Conservation (phyloP, 495 filamentous ascomycete species). For the Talaromyces thailandensis region DNA sequence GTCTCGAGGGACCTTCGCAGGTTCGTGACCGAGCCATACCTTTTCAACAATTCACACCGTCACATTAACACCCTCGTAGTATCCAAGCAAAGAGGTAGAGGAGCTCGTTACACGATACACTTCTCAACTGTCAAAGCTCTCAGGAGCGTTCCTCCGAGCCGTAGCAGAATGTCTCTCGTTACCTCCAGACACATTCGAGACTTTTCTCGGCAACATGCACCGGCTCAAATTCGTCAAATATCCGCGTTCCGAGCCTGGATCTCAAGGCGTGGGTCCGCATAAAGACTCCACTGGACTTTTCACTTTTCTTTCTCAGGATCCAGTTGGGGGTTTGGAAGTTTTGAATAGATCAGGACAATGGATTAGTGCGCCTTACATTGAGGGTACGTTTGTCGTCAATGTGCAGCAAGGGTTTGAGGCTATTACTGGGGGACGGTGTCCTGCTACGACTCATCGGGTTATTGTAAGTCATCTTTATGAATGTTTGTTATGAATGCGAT, state of each 20-base stretch:
- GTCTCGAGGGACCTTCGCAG: constrained; percentile 29
- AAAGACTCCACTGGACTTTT: constrained; percentile 86
- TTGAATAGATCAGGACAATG: constrained; percentile 77
- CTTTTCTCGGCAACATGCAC: constrained; percentile 70
- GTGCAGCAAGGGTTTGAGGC: constrained; percentile 92
- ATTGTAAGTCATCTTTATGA: constrained; percentile 20
- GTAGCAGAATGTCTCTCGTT: constrained; percentile 84
- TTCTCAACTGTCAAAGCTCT: constrained; percentile 55
- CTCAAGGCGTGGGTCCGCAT: constrained; percentile 77
- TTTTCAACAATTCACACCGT: neutral
- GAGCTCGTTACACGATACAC: constrained; percentile 76
- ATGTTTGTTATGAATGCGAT: too few relatives aligned
- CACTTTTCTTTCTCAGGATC: constrained; percentile 75
- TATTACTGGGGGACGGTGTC: constrained; percentile 82
- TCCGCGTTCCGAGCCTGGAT: constrained; percentile 38
- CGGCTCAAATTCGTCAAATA: constrained; percentile 88
- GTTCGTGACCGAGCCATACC: constrained; percentile 8
- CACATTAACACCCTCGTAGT: constrained; percentile 25
- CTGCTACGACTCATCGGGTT: constrained; percentile 80
- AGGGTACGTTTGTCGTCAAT: constrained; percentile 65
- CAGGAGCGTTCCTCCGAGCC: constrained; percentile 63
- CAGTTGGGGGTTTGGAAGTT: constrained; percentile 74
- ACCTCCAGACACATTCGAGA: constrained; percentile 59
- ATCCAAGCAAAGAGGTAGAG: constrained; percentile 51
- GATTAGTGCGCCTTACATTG: constrained; percentile 51